Evolutionary conservation across 306 rosid genomes (phyloP), one percentile per base, ranked within the genome.

Genomic region (Lagenaria siceraria): DNA sequence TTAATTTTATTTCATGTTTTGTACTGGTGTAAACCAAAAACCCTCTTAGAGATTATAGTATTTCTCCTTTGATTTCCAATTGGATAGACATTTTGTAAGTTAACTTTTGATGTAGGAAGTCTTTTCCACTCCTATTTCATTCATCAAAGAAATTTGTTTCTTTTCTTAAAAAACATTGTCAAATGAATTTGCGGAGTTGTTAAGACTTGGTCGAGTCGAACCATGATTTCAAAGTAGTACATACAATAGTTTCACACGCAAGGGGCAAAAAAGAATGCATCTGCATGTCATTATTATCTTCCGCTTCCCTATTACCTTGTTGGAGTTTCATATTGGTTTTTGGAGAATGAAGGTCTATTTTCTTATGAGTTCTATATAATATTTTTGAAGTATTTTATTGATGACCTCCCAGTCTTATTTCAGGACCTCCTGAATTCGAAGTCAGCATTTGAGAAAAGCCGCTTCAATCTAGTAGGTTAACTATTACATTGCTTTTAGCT

Each of bases 381-480:
- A 49, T 51, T 73, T 73, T 59, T 73, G 61, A 52, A 73, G 61
- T 51, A 73, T 60, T 77, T 59, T 68, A 33, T 79, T 78, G 73
- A 65, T 81, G 74, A 79, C 38, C 84, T 83, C 56, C 73, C 22
- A 80, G 25, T 81, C 79, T 78, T 73, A 27, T 87, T 75, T 63
- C 92, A 95, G 99, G 97, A 84, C 85, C 91, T 95, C 72, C 93
- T 89, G 84, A 95, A 95, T 80, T 95, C 99, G 7, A 95, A 95
- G 86, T 95, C 99, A 75, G 82, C 87, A 78, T 95, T 95, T 63
- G 99, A 95, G 90, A 95, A 87, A 80, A 92, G 93, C 84, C 99
- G 99, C 88, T 92, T 95, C 90, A 92, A 92, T 86, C 97, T 95
- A 86, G 99, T 95, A 90, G 43, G 60, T 73, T 51, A 72, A 51